phyloP scores from a whole-genome alignment of 345 rosid species.

The Viola odorata region DNA sequence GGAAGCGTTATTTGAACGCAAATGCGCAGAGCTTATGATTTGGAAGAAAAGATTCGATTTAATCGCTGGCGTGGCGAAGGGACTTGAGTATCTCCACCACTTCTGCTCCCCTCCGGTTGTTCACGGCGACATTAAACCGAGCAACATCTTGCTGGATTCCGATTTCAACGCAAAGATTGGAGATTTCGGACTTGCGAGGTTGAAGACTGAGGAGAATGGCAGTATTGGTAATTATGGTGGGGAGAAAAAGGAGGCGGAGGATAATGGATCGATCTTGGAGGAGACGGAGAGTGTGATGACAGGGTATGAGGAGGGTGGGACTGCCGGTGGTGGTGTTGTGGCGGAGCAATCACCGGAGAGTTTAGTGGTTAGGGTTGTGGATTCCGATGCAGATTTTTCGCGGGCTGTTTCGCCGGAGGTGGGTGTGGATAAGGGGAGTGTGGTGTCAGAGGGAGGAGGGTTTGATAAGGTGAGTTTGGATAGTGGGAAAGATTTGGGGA shows the following conservation, averaged over 20 bases:
- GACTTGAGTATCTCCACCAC: constrained; percentile 20
- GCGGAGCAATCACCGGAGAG: constrained; percentile 48
- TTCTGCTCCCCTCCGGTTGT: constrained; percentile 48
- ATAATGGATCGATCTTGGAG: constrained; percentile 69
- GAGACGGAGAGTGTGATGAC: constrained; percentile 58
- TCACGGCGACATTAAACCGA: constrained; percentile 70
- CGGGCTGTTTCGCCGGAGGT: constrained; percentile 22
- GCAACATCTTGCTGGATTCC: constrained; percentile 51
- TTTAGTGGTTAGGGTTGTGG: constrained; percentile 34
- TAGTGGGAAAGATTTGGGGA: constrained; percentile 13
- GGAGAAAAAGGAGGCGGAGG: constrained; percentile 33
- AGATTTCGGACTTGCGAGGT: constrained; percentile 71
- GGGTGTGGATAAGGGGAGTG: constrained; percentile 2
- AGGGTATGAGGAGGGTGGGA: constrained; percentile 43
- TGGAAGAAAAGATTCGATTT: constrained; percentile 44
- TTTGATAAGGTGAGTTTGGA: constrained; percentile 16
- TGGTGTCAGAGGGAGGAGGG: constrained; percentile 6
- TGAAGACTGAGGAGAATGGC: constrained; percentile 41
- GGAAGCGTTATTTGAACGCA: constrained; percentile 61
- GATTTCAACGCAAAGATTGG: constrained; percentile 62
- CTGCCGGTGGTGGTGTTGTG: constrained; percentile 13
- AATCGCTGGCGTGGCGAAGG: constrained; percentile 12
- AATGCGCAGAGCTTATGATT: constrained; percentile 61
- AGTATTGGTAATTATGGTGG: constrained; percentile 22
- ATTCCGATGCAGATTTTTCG: constrained; percentile 22